Conservation (phyloP, 768 basidiomycete genomes). For the Artomyces pyxidatus region DNA sequence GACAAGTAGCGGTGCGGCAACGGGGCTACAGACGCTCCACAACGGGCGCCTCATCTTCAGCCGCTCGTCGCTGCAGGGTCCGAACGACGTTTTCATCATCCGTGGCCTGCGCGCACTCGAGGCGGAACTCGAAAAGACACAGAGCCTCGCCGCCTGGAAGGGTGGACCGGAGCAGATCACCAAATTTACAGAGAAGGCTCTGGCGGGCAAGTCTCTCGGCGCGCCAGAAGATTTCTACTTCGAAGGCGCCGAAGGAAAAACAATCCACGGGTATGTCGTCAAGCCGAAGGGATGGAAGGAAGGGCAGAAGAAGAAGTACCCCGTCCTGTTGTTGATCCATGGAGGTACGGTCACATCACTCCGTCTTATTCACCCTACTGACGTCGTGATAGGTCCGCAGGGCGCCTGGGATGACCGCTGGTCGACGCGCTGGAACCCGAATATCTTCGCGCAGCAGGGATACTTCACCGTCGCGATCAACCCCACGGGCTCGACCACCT, state of each 20-base stretch:
- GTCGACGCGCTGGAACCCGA: constrained; percentile 91
- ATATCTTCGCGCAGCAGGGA: constrained; percentile 68
- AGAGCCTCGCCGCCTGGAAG: constrained; percentile 20
- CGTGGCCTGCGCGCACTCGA: constrained; percentile 38
- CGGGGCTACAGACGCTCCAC: constrained; percentile 54
- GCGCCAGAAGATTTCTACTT: constrained; percentile 84
- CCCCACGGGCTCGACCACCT: constrained; percentile 90
- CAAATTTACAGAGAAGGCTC: constrained; percentile 44
- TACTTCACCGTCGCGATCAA: constrained; percentile 87
- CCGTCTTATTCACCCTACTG: not conserved
- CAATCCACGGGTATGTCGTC: constrained; percentile 80
- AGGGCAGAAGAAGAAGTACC: constrained; percentile 59
- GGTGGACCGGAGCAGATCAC: constrained; percentile 52
- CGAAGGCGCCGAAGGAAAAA: constrained; percentile 64
- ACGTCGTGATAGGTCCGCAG: constrained; percentile 47
- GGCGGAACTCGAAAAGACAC: constrained; percentile 1
- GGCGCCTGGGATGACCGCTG: constrained; percentile 87
- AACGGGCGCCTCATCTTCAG: constrained; percentile 62
- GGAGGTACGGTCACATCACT: constrained; percentile 38
- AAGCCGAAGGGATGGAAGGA: constrained; percentile 72
- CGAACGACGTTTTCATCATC: constrained; percentile 73
- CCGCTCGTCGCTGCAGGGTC: constrained; percentile 64
- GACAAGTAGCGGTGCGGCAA: constrained; percentile 48
- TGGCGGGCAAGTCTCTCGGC: constrained; percentile 51
- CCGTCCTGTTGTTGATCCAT: constrained; percentile 73